phyloP scores from a whole-genome alignment of 2,329 filamentous ascomycete genomes.

The Fusarium nelsonii region DNA sequence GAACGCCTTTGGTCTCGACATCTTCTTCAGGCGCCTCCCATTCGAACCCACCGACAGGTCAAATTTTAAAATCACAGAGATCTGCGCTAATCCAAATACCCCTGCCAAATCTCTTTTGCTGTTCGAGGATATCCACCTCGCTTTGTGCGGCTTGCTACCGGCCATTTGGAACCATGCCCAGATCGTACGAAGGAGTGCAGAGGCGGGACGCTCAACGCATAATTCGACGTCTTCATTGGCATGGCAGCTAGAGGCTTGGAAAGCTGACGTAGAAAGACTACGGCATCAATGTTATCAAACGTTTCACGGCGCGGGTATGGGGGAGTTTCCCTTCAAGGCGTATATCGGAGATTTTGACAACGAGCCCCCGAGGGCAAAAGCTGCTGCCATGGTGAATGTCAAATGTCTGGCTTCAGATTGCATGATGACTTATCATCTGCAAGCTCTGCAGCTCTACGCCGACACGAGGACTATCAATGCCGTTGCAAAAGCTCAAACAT shows the following conservation, averaged over 20 bases:
- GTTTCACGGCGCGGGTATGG: constrained; percentile 21
- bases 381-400: constrained; percentile 46
- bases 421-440: constrained; percentile 54
- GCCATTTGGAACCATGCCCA: constrained; percentile 52
- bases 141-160: constrained; percentile 48
- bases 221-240: constrained; percentile 40
- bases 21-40: constrained; percentile 52
- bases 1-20: constrained; percentile 55
- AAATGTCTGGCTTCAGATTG: constrained; percentile 51
- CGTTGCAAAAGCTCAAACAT: constrained; percentile 35
- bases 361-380: constrained; percentile 41
- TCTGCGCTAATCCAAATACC: constrained; percentile 48
- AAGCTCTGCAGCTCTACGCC: constrained; percentile 53
- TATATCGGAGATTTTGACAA: constrained; percentile 50
- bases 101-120: constrained; percentile 47
- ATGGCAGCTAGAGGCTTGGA: constrained; percentile 48
- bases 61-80: constrained; percentile 49
- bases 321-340: constrained; percentile 41
- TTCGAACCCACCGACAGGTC: constrained; percentile 51
- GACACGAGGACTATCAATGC: constrained; percentile 51
- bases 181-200: constrained; percentile 41
- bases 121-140: constrained; percentile 53
- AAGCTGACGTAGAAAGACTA: constrained; percentile 43
- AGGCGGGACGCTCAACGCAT: constrained; percentile 7
- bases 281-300: constrained; percentile 37